phyloP scores from a whole-genome alignment of 2,329 filamentous ascomycete species.

The Colletotrichum musicola region DNA sequence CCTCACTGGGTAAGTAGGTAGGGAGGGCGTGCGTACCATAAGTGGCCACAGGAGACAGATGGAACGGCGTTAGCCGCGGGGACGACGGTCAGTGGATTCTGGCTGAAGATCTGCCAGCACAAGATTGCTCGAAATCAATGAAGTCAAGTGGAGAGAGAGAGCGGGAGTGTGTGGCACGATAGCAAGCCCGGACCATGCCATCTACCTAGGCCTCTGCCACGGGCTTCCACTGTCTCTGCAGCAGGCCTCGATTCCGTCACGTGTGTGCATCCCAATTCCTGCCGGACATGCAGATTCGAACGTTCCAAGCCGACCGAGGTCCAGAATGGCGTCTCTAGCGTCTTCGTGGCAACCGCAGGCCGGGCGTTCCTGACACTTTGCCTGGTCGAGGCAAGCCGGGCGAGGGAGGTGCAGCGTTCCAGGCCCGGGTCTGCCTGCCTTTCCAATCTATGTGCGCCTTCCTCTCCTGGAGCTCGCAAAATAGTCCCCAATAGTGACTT shows the following conservation, averaged over 20 bases:
- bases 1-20: too few species aligned
- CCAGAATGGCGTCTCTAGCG: constrained; percentile 6
- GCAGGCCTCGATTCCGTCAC: constrained; percentile 11
- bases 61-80: too few species aligned
- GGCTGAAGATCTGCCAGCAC: too few species aligned
- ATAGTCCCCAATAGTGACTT: background rate
- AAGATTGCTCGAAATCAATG: too few species aligned
- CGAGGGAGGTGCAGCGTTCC: background rate
- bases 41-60: too few species aligned
- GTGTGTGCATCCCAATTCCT: constrained; percentile 16
- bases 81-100: too few species aligned
- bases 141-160: too few species aligned
- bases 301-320: constrained; percentile 10
- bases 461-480: background rate
- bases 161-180: too few species aligned
- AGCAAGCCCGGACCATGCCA: background rate
- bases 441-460: background rate
- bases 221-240: background rate
- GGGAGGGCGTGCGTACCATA: too few species aligned
- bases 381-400: constrained; percentile 17
- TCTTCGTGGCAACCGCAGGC: background rate
- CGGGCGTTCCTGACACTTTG: constrained; percentile 19
- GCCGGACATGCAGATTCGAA: constrained; percentile 31
- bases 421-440: background rate
- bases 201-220: background rate